Evolutionary conservation across 164 flowering plant genomes (phyloP).

Genomic region (Buxus sempervirens): DNA sequence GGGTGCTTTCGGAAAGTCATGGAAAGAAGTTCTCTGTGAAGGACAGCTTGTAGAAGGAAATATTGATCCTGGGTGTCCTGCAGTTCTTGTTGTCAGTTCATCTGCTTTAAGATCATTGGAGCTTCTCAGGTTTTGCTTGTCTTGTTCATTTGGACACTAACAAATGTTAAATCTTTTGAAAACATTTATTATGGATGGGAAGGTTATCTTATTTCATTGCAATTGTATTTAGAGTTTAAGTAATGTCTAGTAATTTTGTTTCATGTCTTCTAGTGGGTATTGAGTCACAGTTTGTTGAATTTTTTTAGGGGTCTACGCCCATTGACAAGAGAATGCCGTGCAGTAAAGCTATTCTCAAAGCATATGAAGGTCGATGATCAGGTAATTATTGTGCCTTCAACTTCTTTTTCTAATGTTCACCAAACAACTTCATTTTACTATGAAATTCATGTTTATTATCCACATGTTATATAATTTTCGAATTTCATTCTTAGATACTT

Average conservation of each 20-base stretch:
- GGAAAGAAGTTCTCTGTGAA: conserved; percentile 65
- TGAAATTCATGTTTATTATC: not conserved
- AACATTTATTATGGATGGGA: not conserved
- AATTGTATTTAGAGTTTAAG: not conserved
- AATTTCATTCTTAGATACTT: too few relatives aligned
- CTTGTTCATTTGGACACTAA: not conserved
- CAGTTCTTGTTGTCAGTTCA: conserved; percentile 61
- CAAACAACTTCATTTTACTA: not conserved
- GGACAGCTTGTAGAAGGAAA: conserved; percentile 50
- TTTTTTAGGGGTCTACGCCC: conserved; percentile 58
- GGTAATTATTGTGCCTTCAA: conserved; percentile 33
- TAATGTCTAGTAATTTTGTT: not conserved
- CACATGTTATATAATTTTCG: not conserved
- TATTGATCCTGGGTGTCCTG: conserved; percentile 73
- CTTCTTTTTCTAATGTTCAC: not conserved
- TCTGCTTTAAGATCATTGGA: conserved; percentile 82
- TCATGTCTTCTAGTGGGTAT: not conserved
- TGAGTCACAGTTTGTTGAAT: not conserved
- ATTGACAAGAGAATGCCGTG: conserved; percentile 71
- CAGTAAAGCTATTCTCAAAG: conserved; percentile 89
- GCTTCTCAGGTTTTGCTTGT: conserved; percentile 54
- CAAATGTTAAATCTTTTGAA: not conserved
- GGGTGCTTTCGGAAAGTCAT: conserved; percentile 59
- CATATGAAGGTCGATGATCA: conserved; percentile 94
- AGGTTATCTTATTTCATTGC: not conserved